Evolutionary conservation across 2,329 filamentous ascomycete genomes (phyloP).

Genomic region (Tolypocladium pustulatum): DNA sequence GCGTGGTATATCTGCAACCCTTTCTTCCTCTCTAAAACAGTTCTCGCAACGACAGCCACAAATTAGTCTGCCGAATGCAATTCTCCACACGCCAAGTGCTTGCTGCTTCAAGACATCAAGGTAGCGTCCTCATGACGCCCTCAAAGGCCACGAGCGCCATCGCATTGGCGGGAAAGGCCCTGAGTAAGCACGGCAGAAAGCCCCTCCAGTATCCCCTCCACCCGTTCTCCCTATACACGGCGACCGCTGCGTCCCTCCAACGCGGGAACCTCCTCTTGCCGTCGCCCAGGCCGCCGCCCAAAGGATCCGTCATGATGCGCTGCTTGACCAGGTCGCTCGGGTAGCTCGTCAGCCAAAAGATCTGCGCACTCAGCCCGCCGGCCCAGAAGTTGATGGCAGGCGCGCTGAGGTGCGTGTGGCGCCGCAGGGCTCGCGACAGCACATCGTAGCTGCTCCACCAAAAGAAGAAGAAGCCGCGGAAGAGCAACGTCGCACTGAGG

Average conservation of each 20-base stretch:
- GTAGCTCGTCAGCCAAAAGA: slow-evolving; percentile 91
- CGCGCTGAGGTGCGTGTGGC: slow-evolving; percentile 58
- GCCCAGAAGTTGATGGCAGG: slow-evolving; percentile 96
- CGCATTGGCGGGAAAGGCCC: slow-evolving; percentile 93
- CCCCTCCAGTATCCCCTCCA: slow-evolving; percentile 82
- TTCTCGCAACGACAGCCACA: not conserved
- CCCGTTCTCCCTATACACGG: slow-evolving; percentile 68
- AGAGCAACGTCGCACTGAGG: slow-evolving; percentile 72
- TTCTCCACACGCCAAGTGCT: not conserved
- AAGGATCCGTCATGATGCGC: slow-evolving; percentile 88
- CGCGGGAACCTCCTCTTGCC: slow-evolving; percentile 56
- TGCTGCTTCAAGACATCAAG: slow-evolving; percentile 17
- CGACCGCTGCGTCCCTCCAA: slow-evolving; percentile 71
- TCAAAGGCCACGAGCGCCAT: slow-evolving; percentile 92
- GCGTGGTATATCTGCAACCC: not conserved
- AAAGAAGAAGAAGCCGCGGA: slow-evolving; percentile 90
- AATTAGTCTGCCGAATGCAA: not conserved
- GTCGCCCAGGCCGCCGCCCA: slow-evolving; percentile 60
- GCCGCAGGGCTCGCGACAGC: slow-evolving; percentile 57
- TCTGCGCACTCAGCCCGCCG: slow-evolving; percentile 80
- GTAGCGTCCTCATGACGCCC: slow-evolving; percentile 66
- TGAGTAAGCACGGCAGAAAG: slow-evolving; percentile 84
- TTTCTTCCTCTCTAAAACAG: not conserved
- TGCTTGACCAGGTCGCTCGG: slow-evolving; percentile 93
- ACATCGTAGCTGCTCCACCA: slow-evolving; percentile 97